Base-by-base conservation (phyloP, 257 asterid genomes). In the Fraxinus pennsylvanica region DNA sequence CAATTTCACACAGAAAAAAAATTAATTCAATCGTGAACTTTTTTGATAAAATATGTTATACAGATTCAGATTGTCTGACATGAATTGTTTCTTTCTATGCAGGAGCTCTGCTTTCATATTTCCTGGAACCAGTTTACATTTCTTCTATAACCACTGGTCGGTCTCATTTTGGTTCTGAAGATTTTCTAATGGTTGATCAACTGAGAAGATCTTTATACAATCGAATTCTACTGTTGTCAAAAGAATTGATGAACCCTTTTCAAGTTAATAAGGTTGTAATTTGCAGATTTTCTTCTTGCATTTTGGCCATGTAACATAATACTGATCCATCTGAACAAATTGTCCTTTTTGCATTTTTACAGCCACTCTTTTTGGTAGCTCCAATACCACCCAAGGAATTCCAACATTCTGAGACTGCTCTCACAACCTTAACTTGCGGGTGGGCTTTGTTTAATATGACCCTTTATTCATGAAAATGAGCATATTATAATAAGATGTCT, bases 381-480 rank as follows among this genome's bases (percentile, higher is more conserved):
- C 90, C 96, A 8, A 78, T 84, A 72, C 98, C 99, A 52, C 88
- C 97, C 12, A 75, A 74, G 85, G 96, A 93, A 83, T 93, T 95
- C 87, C 98, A 91, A 85, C 98, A 93, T 80, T 86, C 92, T 63
- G 93, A 90, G 87, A 90, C 96, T 80, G 96, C 99, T 77, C 85
- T 86, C 76, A 90, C 85, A 76, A 90, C 99, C 81, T 80, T 91
- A 84, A 95, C 98, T 54, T 95, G 99, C 84, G 97, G 98, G 98
- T 92, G 84, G 39, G 91, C 52, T 72, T 77, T 12, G 74, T 73
- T 27, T 10, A 35, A 45, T 35, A 33, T 72, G 70, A 76, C 54
- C 33, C 12, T 33, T 52, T 68, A 10, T 84, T 71, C 35, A 0
- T 30, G 57, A 27, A 69, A 59, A n/a, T 54, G 9, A 21, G 9